Evolutionary conservation across 1,284 basidiomycete genomes (phyloP), one percentile per base, ranked within the genome.

Genomic region (Golubevia sp.): DNA sequence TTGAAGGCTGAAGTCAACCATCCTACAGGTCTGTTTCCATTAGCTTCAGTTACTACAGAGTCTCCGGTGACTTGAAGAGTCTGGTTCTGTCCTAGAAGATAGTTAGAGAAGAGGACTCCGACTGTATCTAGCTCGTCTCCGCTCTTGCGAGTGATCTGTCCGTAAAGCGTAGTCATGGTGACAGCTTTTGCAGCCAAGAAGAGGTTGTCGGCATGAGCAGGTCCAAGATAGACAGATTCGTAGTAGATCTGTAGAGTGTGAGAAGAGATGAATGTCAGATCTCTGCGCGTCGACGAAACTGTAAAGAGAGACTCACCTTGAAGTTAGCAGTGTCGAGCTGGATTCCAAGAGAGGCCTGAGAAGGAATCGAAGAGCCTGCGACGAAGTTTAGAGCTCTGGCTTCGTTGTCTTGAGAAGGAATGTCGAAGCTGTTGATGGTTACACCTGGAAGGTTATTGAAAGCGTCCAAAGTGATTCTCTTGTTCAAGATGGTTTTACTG

Each of bases 1-100:
- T 88, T 87, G 85, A 92, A 91, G 1, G 91, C 91, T 8, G 87
- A 85, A 52, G 87, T 89, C 56, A 92, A 83, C 91, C 91, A 92
- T 4, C 84, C 83, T 23, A 92, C 89, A 0, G 91, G 90, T 60
- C 71, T 73, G 61, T 78, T 73, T 24, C 74, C 77, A 59, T 79
- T 79, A 56, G 73, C 73, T 13, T 70, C 71, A 2, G 82, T 76
- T 63, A 89, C 87, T 5, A 92, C 90, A 24, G 87, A 88, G 52
- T 88, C 85, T 58, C 91, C 91, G 49, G 85, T 85, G 38, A 90
- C 88, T 25, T 85, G 84, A 30, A 92, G 84, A 1, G 88, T 90
- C 68, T 88, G 86, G 66, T 91, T 90, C 63, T 88, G 79, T n/a
- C 88, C 91, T 25, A 88, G 87, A 64, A 92, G 85, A 83, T 88